Conservation (phyloP, 345 rosid genomes). For the Turnera subulata region DNA sequence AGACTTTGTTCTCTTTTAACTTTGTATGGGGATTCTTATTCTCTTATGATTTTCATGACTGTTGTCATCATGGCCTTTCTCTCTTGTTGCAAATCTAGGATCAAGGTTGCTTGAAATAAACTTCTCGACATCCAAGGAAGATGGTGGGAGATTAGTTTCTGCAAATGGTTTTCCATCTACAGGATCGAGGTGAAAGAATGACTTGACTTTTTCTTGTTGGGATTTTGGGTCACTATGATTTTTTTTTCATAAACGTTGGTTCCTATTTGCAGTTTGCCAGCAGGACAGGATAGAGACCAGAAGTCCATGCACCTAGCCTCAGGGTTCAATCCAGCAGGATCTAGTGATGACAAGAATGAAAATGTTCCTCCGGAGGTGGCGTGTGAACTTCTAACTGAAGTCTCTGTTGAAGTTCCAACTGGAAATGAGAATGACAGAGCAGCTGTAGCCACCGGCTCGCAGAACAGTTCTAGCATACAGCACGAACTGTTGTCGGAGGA, state of each 20-base stretch:
- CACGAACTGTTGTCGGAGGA: constrained; percentile 40
- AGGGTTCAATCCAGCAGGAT: constrained; percentile 20
- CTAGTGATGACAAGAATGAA: constrained; percentile 14
- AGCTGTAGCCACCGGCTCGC: constrained; percentile 36
- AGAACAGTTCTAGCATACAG: constrained; percentile 46
- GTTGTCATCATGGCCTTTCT: constrained; percentile 4
- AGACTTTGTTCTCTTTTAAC: not conserved
- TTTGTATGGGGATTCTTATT: not conserved
- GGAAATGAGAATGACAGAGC: constrained; percentile 31
- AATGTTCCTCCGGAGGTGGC: constrained; percentile 18
- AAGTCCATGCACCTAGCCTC: constrained; percentile 25
- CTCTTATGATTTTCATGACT: constrained; percentile 7
- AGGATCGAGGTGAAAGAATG: constrained; percentile 38
- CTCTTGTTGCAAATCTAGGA: constrained; percentile 35
- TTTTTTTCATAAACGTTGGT: not conserved
- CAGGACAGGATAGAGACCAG: constrained; percentile 34
- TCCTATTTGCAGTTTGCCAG: constrained; percentile 38
- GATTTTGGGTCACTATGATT: too few species aligned
- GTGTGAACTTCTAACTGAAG: constrained; percentile 36
- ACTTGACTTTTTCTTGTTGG: not conserved
- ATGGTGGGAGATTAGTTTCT: constrained; percentile 22
- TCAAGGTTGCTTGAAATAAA: constrained; percentile 33
- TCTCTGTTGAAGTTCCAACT: constrained; percentile 37
- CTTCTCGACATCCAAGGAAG: constrained; percentile 32
- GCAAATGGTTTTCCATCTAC: constrained; percentile 52